A percentile compares a stretch with the other conserved stretches of the same genome.
Evolutionary conservation across 2,329 filamentous ascomycete genomes (phyloP).

Genomic region (Zymoseptoria tritici): DNA sequence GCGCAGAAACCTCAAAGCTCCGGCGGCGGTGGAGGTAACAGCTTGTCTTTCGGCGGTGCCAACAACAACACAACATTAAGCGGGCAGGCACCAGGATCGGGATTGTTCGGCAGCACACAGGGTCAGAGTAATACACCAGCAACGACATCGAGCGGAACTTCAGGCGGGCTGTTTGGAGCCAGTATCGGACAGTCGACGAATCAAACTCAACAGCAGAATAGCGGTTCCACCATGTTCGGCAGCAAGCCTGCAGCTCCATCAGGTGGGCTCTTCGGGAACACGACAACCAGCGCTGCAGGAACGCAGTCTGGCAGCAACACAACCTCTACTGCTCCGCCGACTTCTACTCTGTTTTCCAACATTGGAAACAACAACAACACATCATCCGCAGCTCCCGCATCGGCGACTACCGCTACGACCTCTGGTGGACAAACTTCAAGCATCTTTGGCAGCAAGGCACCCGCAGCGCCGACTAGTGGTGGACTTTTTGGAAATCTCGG

Average conservation of each 20-base stretch:
- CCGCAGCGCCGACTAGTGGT: background rate
- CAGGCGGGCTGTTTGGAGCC: background rate
- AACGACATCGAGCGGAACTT: background rate
- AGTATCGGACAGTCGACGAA: background rate
- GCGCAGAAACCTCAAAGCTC: background rate
- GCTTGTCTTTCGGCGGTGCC: background rate
- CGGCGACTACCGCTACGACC: constrained; percentile 1
- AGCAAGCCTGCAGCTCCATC: background rate
- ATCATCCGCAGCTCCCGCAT: constrained; percentile 1
- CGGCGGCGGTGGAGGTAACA: constrained; percentile 4
- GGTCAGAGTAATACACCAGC: background rate
- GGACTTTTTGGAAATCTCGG: background rate
- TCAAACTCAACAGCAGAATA: background rate
- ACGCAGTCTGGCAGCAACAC: background rate
- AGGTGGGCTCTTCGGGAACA: constrained; percentile 3
- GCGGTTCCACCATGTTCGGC: constrained; percentile 2
- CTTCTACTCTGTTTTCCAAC: background rate
- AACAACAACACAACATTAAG: background rate
- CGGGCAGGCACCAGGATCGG: background rate
- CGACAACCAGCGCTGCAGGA: background rate
- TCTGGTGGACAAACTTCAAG: background rate
- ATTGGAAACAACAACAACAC: background rate
- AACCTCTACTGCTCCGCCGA: background rate
- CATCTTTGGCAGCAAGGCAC: constrained; percentile 3
- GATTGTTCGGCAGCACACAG: background rate